Base-by-base conservation (phyloP, 345 rosid species). In the Draba incana region DNA sequence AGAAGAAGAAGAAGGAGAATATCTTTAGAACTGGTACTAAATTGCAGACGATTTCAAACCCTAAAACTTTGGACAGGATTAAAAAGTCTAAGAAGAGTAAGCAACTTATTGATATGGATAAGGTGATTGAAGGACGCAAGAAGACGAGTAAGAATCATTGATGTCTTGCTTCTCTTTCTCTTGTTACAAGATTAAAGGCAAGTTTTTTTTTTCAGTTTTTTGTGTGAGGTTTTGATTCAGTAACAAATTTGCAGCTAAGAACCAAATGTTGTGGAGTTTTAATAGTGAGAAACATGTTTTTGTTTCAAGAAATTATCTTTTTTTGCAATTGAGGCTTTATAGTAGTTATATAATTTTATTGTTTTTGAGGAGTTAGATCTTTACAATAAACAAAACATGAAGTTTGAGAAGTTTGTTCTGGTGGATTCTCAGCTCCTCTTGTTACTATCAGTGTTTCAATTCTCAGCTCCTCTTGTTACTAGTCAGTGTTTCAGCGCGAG, bases 1-100 rank as follows among this genome's bases (percentile, higher is more conserved):
- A 86, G 87, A 90, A 93, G 83, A 87, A 51, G 92, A 93, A 93
- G 84, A 39, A 84, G 70, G 96, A 90, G 81, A 93, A 93, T 52
- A 64, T 90, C 0, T 58, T 93, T 81, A 88, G 75, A 74, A 77
- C 89, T 11, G 97, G 97, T 5, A 85, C 97, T 1, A 93, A 88
- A 80, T 71, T 90, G 60, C 97, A 90, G 86, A 84, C 50, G 74
- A 86, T 92, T 33, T 77, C 87, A 4, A 92, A 92, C 61, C 96
- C 95, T 8, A 90, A 92, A 15, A 92, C 97, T 0, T 60, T 92
- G 82, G 79, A 88, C 88, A 92, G 83, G 80, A 87, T 90, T 53
- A 80, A 88, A 2, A 84, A 86, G 76, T 86, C 75, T 33, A 93
- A 85, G 80, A 79, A 93, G 66, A 86, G 84, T 85, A 90, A 92